Percentiles rank a stretch among this genome's conserved stretches.
phyloP scores from a whole-genome alignment of 108 stramenopile species.

The Skeletonema tropicum region DNA sequence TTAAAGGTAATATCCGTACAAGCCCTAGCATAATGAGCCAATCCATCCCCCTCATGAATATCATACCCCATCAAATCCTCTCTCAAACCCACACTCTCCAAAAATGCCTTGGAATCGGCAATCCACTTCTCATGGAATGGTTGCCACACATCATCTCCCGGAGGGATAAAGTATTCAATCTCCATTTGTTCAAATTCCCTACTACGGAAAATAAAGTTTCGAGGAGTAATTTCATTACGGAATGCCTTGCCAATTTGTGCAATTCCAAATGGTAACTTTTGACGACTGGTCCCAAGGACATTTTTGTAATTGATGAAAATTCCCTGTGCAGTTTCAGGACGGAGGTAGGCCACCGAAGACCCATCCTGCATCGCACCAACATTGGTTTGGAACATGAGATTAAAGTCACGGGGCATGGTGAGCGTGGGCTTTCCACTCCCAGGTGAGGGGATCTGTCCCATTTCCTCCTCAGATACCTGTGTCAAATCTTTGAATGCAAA shows the following conservation, averaged over 20 bases:
- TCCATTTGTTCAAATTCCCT: conserved; percentile 99
- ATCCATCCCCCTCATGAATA: conserved; percentile 86
- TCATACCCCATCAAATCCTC: conserved; percentile 89
- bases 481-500: conserved; percentile 82
- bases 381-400: conserved; percentile 97
- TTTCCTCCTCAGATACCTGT: conserved; percentile 79
- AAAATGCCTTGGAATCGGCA: conserved; percentile 70
- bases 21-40: conserved; percentile 98
- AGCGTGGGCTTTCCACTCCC: conserved; percentile 88
- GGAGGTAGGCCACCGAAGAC: conserved; percentile 85
- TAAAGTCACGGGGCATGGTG: conserved; percentile 94
- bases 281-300: conserved; percentile 74
- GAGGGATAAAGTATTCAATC: conserved; percentile 93
- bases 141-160: conserved; percentile 88
- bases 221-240: conserved; percentile 97
- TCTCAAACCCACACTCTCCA: conserved; percentile 77
- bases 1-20: conserved; percentile 97
- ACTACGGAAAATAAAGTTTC: conserved; percentile 97
- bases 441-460: conserved; percentile 88
- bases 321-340: conserved; percentile 99
- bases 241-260: conserved; percentile 98
- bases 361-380: conserved; percentile 91
- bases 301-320: conserved; percentile 97
- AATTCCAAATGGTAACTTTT: conserved; percentile 94
- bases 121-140: conserved; percentile 89